A percentile compares a stretch with the other conserved stretches of the same genome.
These are phyloP conservation scores for Taxillus chinensis DNA, from an alignment of 164 flowering plant genomes.

Conservation along the genomic window DNA sequence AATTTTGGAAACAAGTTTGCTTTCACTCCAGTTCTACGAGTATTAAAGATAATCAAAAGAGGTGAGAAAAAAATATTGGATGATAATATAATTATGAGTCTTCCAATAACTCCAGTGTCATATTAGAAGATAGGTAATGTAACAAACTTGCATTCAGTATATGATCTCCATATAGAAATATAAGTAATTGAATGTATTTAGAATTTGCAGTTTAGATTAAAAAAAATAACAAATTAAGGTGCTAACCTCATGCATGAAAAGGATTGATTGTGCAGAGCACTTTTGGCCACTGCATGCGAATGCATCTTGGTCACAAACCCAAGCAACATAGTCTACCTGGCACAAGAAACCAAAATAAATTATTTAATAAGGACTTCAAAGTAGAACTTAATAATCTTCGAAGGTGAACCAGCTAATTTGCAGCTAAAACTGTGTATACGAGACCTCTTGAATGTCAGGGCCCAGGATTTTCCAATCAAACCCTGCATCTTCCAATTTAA, in stretches of 20 bases:
- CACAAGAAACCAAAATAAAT: slow-evolving; percentile 7
- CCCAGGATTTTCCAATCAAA: slow-evolving; percentile 98
- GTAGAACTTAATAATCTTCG: slow-evolving; percentile 4
- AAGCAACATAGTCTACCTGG: slow-evolving; percentile 93
- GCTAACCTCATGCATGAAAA: slow-evolving; percentile 94
- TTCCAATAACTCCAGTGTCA: too few species aligned
- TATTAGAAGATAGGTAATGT: too few species aligned
- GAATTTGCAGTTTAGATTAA: too few species aligned
- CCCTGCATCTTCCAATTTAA: slow-evolving; percentile 97
- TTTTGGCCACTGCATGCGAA: slow-evolving; percentile 99
- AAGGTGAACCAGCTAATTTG: neutral
- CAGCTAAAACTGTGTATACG: neutral
- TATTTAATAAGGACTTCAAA: slow-evolving; percentile 2
- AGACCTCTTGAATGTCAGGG: slow-evolving; percentile 93
- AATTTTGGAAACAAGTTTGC: slow-evolving; percentile 54
- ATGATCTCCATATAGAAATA: too few species aligned
- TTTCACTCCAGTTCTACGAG: slow-evolving; percentile 74
- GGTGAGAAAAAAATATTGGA: too few species aligned
- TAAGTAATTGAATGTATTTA: too few species aligned
- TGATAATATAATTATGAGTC: too few species aligned
- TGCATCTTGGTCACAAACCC: slow-evolving; percentile 99
- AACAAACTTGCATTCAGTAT: too few species aligned
- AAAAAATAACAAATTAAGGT: neutral
- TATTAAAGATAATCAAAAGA: neutral
- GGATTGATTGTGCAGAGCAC: slow-evolving; percentile 91